Evolutionary conservation across 108 stramenopile genomes (phyloP).

Genomic region (Bacterosira constricta): DNA sequence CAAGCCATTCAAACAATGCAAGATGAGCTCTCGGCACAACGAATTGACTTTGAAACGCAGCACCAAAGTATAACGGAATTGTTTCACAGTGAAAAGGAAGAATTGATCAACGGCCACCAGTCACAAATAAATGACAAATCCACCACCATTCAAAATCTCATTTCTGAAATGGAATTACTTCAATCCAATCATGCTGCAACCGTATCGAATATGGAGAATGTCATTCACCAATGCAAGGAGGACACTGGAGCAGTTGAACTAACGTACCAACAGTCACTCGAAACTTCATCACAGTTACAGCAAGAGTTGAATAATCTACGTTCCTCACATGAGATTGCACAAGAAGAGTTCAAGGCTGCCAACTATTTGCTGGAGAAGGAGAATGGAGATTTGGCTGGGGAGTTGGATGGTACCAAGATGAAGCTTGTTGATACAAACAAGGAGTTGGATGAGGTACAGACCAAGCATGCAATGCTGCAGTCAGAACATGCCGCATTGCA

Average conservation of each 20-base stretch:
- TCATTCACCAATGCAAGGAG: not conserved
- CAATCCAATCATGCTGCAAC: not conserved
- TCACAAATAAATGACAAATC: not conserved
- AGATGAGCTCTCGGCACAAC: not conserved
- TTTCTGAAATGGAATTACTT: not conserved
- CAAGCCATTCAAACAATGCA: not conserved
- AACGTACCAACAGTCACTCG: not conserved
- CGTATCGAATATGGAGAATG: not conserved
- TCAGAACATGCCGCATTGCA: not conserved
- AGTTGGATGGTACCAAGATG: not conserved
- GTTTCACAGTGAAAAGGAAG: not conserved
- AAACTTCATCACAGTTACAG: not conserved
- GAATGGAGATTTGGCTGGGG: not conserved
- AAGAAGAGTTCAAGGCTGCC: conserved; percentile 9
- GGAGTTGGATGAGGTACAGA: not conserved
- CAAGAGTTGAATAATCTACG: not conserved
- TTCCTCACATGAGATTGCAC: conserved; percentile 4
- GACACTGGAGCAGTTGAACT: not conserved
- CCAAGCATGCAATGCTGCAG: not conserved
- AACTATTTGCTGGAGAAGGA: conserved; percentile 8
- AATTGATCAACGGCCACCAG: not conserved
- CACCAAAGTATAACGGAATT: not conserved
- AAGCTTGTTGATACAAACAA: not conserved
- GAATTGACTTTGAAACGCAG: not conserved
- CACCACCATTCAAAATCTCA: not conserved